Evolutionary conservation across 441 rosid species (phyloP).

Genomic region (Mallotus repandus): DNA sequence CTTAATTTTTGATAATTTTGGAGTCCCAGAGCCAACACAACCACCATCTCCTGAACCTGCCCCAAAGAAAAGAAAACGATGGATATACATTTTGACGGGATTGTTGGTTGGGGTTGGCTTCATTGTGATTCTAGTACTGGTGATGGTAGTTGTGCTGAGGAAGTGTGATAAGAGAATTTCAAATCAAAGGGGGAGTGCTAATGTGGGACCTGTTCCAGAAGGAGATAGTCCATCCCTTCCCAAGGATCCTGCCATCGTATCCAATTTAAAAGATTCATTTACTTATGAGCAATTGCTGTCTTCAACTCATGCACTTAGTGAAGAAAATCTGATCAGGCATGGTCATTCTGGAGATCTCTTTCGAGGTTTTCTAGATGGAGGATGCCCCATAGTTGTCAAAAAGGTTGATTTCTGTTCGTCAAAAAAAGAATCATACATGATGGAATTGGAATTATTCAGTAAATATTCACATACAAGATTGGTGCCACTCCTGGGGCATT

Average conservation of each 20-base stretch:
- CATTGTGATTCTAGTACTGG: conserved; percentile 41
- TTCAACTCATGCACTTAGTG: conserved; percentile 59
- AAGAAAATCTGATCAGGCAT: conserved; percentile 66
- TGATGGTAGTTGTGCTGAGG: conserved; percentile 42
- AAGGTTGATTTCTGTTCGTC: conserved; percentile 46
- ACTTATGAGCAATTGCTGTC: conserved; percentile 56
- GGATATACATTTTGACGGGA: conserved; percentile 55
- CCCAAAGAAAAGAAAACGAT: conserved; percentile 41
- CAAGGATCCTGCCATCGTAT: conserved; percentile 38
- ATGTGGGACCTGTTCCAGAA: conserved; percentile 58
- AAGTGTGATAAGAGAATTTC: conserved; percentile 36
- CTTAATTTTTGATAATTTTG: conserved; percentile 55
- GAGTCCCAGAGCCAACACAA: conserved; percentile 40
- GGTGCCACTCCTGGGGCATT: conserved; percentile 83
- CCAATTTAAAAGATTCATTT: conserved; percentile 61
- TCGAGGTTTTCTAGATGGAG: conserved; percentile 61
- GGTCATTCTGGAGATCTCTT: conserved; percentile 93
- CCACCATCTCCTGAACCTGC: conserved; percentile 36
- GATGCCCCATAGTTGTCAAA: conserved; percentile 54
- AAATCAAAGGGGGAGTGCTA: conserved; percentile 46
- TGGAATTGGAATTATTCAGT: conserved; percentile 71
- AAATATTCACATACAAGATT: conserved; percentile 65
- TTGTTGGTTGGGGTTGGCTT: conserved; percentile 64
- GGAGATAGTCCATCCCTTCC: conserved; percentile 47
- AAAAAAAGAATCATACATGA: conserved; percentile 47